A percentile compares a stretch with the other conserved stretches of the same genome.
These are phyloP conservation scores for Tilletiaria anomala DNA, from an alignment of 1,284 basidiomycete genomes.

Conservation along the genomic window DNA sequence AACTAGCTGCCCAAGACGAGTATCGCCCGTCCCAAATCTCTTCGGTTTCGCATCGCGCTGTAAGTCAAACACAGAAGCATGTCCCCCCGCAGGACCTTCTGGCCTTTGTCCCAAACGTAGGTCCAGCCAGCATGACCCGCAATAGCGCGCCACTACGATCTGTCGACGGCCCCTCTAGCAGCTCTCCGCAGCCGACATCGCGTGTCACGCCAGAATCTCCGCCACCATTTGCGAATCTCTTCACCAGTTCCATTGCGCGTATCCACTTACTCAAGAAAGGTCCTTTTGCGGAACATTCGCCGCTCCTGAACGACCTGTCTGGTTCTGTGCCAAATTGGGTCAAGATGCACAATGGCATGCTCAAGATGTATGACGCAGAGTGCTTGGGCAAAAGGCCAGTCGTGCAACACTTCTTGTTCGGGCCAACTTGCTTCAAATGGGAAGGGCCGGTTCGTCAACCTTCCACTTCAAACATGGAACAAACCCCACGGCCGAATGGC, in stretches of 20 bases:
- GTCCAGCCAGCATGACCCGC: no score
- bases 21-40: conserved; percentile 3
- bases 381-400: conserved; percentile 92
- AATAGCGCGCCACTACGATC: no score
- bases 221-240: conserved; percentile 26
- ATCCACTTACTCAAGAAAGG: conserved; percentile 27
- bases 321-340: conserved; percentile 68
- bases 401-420: conserved; percentile 51
- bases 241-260: conserved; percentile 52
- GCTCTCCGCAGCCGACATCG: not conserved
- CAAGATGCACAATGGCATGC: conserved; percentile 74
- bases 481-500: no score
- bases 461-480: no score
- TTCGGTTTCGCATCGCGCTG: conserved; percentile 2
- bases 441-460: no score
- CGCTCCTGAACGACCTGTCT: conserved; percentile 73
- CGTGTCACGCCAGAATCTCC: not conserved
- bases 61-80: conserved; percentile 3
- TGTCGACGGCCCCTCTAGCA: no score
- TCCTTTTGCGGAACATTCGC: conserved; percentile 41
- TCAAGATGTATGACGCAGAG: conserved; percentile 95
- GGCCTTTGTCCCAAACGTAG: not conserved
- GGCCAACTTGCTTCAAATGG: not conserved
- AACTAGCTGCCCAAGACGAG: conserved; percentile 47
- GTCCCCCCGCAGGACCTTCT: conserved; percentile 4